phyloP scores from a whole-genome alignment of 78 protist genomes.

The Neovahlkampfia damariscottae region DNA sequence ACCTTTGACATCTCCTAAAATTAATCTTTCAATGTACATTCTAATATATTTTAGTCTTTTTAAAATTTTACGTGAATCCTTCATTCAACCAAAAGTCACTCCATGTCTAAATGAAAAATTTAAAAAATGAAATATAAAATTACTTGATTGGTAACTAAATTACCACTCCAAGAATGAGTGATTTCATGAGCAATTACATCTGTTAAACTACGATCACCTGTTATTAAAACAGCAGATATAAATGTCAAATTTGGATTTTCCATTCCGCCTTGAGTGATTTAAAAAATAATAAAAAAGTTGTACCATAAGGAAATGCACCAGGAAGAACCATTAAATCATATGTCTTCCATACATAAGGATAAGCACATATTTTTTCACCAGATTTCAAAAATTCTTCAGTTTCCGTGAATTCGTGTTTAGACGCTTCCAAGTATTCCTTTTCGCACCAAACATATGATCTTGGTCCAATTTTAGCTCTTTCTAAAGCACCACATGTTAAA shows the following conservation, averaged over 20 bases:
- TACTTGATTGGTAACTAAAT: slow-evolving; percentile 18
- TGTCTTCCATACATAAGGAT: slow-evolving; percentile 5
- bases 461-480: background rate
- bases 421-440: background rate
- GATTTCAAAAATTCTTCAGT: slow-evolving; percentile 6
- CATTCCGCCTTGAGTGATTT: too few species aligned
- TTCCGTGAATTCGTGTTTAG: slow-evolving; percentile 18
- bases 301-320: slow-evolving; percentile 30
- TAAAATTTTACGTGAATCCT: too few species aligned
- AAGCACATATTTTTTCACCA: background rate
- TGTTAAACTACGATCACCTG: slow-evolving; percentile 15
- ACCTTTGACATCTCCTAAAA: slow-evolving; percentile 2
- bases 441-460: slow-evolving; percentile 26
- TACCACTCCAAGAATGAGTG: slow-evolving; percentile 30
- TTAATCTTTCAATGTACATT: slow-evolving; percentile 16
- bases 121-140: too few species aligned
- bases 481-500: slow-evolving; percentile 6
- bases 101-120: slow-evolving; percentile 29
- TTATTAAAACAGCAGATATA: slow-evolving; percentile 11
- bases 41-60: too few species aligned
- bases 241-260: slow-evolving; percentile 31
- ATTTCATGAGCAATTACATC: slow-evolving; percentile 30
- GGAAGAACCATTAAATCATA: slow-evolving; percentile 28
- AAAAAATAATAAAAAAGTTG: too few species aligned
- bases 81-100: slow-evolving; percentile 34